These are phyloP conservation scores for Scleroderma bovista DNA, from an alignment of 768 basidiomycete genomes.

Conservation along the genomic window DNA sequence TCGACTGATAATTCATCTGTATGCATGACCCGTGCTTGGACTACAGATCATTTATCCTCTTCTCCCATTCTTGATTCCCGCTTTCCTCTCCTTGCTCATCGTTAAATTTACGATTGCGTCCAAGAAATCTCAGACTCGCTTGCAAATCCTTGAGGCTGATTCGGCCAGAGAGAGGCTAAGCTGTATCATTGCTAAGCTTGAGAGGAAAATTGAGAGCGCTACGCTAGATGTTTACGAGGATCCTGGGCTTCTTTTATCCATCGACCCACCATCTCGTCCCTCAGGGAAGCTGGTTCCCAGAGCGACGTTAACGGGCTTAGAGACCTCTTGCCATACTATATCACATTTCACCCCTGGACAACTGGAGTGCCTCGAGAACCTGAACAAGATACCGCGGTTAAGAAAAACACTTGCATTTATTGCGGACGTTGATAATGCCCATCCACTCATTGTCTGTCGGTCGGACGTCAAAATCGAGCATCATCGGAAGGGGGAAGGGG, in stretches of 20 bases:
- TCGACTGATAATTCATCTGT: background rate
- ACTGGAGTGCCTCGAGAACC: conserved; percentile 45
- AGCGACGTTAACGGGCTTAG: background rate
- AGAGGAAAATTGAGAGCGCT: conserved; percentile 54
- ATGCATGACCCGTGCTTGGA: conserved; percentile 1
- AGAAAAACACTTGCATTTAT: conserved; percentile 71
- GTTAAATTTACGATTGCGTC: conserved; percentile 54
- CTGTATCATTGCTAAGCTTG: conserved; percentile 52
- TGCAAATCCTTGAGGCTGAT: conserved; percentile 59
- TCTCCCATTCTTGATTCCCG: conserved; percentile 63
- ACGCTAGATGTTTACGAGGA: conserved; percentile 57
- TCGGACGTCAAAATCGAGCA: conserved; percentile 55
- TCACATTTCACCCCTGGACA: conserved; percentile 49
- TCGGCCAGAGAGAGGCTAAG: conserved; percentile 45
- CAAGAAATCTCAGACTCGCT: conserved; percentile 56
- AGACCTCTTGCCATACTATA: too few relatives aligned
- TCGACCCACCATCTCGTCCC: conserved; percentile 5
- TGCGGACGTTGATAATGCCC: conserved; percentile 52
- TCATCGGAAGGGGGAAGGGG: conserved; percentile 57
- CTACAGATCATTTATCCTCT: conserved; percentile 47
- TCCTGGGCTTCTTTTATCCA: conserved; percentile 22
- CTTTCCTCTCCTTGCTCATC: conserved; percentile 48
- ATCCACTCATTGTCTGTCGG: conserved; percentile 69
- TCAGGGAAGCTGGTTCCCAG: background rate
- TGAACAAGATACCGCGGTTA: conserved; percentile 64